phyloP scores from a whole-genome alignment of 176 grass and related monocot genomes.

The Aegilops bicornis region DNA sequence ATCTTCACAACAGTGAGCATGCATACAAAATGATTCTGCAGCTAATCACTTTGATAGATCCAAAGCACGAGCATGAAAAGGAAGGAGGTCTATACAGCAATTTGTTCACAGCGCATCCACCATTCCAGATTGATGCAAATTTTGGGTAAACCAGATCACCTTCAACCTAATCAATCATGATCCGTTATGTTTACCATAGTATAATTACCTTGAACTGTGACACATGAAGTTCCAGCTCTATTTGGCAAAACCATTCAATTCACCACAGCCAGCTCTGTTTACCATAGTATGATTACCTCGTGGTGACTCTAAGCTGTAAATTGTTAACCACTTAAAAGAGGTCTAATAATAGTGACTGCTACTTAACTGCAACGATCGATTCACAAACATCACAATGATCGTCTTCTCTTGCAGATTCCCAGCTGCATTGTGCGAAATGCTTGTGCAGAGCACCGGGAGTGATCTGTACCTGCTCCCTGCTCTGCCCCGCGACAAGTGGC shows the following conservation, averaged over 20 bases:
- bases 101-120: slow-evolving; percentile 88
- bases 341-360: background rate
- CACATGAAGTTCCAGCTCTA: background rate
- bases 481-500: slow-evolving; percentile 69
- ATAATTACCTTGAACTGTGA: background rate
- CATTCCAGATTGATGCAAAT: slow-evolving; percentile 98
- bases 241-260: background rate
- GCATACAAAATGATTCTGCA: slow-evolving; percentile 86
- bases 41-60: slow-evolving; percentile 81
- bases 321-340: background rate
- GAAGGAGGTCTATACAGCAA: slow-evolving; percentile 99
- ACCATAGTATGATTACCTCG: background rate
- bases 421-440: slow-evolving; percentile 80
- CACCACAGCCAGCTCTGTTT: background rate
- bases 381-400: background rate
- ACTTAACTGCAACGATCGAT: background rate
- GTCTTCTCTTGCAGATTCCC: slow-evolving; percentile 58
- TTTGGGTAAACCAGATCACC: slow-evolving; percentile 61
- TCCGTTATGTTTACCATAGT: no score
- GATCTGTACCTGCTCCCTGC: slow-evolving; percentile 81
- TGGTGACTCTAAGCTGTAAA: background rate
- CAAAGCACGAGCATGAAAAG: slow-evolving; percentile 50
- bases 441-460: slow-evolving; percentile 69
- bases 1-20: slow-evolving; percentile 73
- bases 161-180: background rate